Percentiles rank a stretch among this genome's conserved stretches.
Evolutionary conservation across 2,329 filamentous ascomycete species (phyloP).

Genomic region (Chrysoporthe deuterocubensis): DNA sequence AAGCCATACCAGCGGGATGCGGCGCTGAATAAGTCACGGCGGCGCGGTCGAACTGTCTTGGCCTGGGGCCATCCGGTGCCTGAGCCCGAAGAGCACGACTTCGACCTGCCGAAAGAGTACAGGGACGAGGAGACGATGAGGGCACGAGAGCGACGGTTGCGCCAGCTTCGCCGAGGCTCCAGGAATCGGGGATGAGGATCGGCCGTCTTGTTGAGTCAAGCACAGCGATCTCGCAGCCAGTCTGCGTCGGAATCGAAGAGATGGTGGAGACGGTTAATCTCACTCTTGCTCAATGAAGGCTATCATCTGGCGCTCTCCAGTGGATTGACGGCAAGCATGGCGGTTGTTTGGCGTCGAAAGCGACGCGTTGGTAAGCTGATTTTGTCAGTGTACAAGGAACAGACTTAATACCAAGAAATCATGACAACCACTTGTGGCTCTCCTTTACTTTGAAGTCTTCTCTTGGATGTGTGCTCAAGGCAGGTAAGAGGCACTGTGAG

Average conservation of each 20-base stretch:
- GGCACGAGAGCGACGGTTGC: constrained; percentile 64
- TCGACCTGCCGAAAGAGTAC: constrained; percentile 72
- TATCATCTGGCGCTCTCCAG: constrained; percentile 6
- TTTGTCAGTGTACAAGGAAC: constrained; percentile 13
- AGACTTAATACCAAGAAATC: constrained; percentile 23
- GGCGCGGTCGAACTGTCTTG: constrained; percentile 69
- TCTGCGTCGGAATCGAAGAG: not conserved
- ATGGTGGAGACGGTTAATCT: not conserved
- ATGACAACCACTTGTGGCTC: constrained; percentile 6
- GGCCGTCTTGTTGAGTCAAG: not conserved
- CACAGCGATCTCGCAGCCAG: not conserved
- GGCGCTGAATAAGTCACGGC: constrained; percentile 73
- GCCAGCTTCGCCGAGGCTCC: constrained; percentile 51
- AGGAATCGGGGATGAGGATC: constrained; percentile 24
- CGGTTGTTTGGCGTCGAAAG: not conserved
- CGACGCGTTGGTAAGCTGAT: constrained; percentile 5
- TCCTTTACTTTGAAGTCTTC: not conserved
- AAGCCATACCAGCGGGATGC: constrained; percentile 80
- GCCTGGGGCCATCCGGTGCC: constrained; percentile 86
- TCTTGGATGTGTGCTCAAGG: not conserved
- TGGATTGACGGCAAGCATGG: constrained; percentile 16
- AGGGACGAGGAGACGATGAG: constrained; percentile 59
- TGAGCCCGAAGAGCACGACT: constrained; percentile 71
- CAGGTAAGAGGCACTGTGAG: not conserved
- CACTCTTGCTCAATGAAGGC: constrained; percentile 2